Base-by-base conservation (phyloP, 2,329 filamentous ascomycete species). In the Cercospora zeina region DNA sequence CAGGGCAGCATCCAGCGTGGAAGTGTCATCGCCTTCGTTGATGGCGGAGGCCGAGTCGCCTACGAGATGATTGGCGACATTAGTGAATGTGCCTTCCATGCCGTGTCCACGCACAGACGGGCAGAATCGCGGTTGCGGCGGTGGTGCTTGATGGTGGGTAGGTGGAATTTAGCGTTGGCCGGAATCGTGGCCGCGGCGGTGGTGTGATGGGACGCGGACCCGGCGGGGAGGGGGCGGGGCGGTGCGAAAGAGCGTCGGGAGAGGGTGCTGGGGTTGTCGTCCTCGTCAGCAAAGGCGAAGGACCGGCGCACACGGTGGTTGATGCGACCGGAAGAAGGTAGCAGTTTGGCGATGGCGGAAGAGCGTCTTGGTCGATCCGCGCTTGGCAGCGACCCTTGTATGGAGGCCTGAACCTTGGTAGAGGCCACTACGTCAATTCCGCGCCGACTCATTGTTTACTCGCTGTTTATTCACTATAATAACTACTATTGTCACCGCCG, bases 31-130 rank as follows among this genome's bases (percentile, higher is more conserved):
- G 71, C 86, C 89, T 67, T 92, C 92, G 73, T 96, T 96, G 77
- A 97, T 96, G 65, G 89, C 90, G 63, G 89, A 87, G 59, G 88
- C 89, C 57, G 89, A 91, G 78, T 93, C 89, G 72, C 89, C 92
- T 73, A 95, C 87, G 70, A 93, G 81, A 78, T 93, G 89, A 79
- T 95, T 96, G 72, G 89, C 90, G 73, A 93, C 86, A 78, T 95
- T 89, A 66, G 89, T 93, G 76, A 96, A 96, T 69, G 91, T 89
- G 75, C 89, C 89, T 81, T 95, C 90, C 90, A 95, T 93, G 69
- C 56, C 56, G 56, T 27, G 14, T 59, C 19, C 31, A 27, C 56
- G 33, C 30, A 67, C 55, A 37, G 58, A 36, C 34, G 59, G 53
- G 54, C 54, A 53, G 36, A 36, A 39, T 47, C 19, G 31, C 24